These are phyloP conservation scores for Suillus sp. DNA, from an alignment of 768 basidiomycete species.

Conservation along the genomic window DNA sequence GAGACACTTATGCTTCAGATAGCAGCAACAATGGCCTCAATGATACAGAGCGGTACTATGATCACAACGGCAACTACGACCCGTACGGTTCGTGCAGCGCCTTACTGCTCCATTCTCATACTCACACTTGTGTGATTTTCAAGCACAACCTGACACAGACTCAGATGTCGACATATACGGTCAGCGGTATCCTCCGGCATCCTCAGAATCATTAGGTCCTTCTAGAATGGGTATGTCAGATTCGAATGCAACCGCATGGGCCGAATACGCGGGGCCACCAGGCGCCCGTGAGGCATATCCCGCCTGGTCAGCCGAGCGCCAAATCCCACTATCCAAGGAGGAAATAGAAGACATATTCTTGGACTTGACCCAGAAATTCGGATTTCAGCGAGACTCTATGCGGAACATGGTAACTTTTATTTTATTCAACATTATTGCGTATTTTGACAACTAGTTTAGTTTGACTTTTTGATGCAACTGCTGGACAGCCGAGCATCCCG, in stretches of 20 bases:
- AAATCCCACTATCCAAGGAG: constrained; percentile 97
- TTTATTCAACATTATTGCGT: constrained; percentile 9
- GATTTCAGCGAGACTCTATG: constrained; percentile 95
- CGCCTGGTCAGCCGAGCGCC: constrained; percentile 89
- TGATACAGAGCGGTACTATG: constrained; percentile 59
- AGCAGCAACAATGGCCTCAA: constrained; percentile 58
- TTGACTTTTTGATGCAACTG: constrained; percentile 97
- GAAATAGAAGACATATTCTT: constrained; percentile 99
- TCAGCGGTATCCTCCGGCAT: constrained; percentile 63
- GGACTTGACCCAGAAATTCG: constrained; percentile 97
- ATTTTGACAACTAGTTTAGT: constrained; percentile 45
- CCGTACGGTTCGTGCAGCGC: constrained; percentile 51
- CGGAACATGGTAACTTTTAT: constrained; percentile 77
- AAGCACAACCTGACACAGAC: constrained; percentile 82
- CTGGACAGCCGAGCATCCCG: constrained; percentile 96
- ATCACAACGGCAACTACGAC: constrained; percentile 64
- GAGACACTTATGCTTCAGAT: constrained; percentile 73
- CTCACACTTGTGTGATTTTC: constrained; percentile 20
- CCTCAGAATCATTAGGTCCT: constrained; percentile 73
- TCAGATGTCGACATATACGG: constrained; percentile 78
- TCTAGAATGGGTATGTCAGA: constrained; percentile 65
- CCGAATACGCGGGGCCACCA: constrained; percentile 57
- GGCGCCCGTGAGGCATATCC: constrained; percentile 85
- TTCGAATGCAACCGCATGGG: constrained; percentile 72
- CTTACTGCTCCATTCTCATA: constrained; percentile 12